Conservation (phyloP, 1,284 basidiomycete genomes). For the Agaricales sp. region DNA sequence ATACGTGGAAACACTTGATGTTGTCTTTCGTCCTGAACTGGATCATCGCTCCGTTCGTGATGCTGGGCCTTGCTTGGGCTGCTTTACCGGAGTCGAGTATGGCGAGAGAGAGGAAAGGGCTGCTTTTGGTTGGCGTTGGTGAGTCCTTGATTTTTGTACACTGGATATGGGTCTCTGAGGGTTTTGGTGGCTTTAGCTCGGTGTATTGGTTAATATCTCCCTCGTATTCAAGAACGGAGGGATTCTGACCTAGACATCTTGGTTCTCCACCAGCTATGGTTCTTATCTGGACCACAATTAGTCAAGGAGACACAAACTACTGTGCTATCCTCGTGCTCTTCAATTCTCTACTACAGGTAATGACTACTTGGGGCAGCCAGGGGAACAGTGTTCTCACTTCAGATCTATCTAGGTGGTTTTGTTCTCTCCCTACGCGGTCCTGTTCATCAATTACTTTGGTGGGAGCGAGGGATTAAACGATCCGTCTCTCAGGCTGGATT, state of each 20-base stretch:
- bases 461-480: constrained; percentile 22
- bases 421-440: constrained; percentile 60
- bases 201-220: constrained; percentile 28
- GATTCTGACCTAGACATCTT: neutral
- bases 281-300: constrained; percentile 80
- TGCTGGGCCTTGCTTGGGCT: constrained; percentile 81
- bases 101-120: constrained; percentile 49
- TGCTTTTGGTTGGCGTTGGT: constrained; percentile 39
- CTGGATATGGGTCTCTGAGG: neutral
- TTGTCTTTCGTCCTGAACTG: constrained; percentile 75
- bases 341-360: constrained; percentile 62
- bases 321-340: constrained; percentile 66
- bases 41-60: constrained; percentile 73
- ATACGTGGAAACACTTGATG: constrained; percentile 60
- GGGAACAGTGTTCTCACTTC: no score
- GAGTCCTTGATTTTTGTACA: constrained; percentile 15
- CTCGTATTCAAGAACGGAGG: neutral
- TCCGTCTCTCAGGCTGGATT: constrained; percentile 19
- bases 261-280: constrained; percentile 49
- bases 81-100: constrained; percentile 61
- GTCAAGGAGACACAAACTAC: constrained; percentile 63
- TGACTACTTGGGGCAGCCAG: no score
- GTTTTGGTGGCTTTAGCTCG: constrained; percentile 33
- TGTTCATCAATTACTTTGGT: constrained; percentile 72
- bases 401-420: constrained; percentile 35